Evolutionary conservation across 2,329 filamentous ascomycete species (phyloP).

Genomic region (Teratosphaeria destructans): DNA sequence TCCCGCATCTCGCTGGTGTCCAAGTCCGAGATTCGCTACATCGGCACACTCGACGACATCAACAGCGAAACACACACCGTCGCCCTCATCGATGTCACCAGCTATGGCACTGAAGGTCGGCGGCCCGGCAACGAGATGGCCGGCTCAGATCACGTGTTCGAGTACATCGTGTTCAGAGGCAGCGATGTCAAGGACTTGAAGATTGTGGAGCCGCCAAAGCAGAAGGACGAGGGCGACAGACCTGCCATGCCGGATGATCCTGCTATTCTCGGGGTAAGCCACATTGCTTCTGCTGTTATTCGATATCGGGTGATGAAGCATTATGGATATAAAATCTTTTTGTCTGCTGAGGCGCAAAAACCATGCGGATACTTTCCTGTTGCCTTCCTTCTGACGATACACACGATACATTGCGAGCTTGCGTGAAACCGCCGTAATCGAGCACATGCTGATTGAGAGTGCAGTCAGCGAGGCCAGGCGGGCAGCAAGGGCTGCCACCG

Average conservation of each 20-base stretch:
- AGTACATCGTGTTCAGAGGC: conserved; percentile 96
- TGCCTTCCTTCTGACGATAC: conserved; percentile 94
- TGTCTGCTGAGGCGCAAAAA: conserved; percentile 74
- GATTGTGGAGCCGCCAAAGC: conserved; percentile 61
- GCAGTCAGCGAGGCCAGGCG: conserved; percentile 18
- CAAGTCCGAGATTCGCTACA: conserved; percentile 96
- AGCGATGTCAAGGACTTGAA: conserved; percentile 97
- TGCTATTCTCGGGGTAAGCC: conserved; percentile 92
- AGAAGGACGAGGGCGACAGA: conserved; percentile 56
- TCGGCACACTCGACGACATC: conserved; percentile 93
- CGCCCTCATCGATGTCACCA: conserved; percentile 90
- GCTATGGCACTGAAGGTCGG: conserved; percentile 87
- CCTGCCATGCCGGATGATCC: conserved; percentile 84
- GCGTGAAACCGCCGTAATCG: neutral
- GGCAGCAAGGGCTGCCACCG: conserved; percentile 16
- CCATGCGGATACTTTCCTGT: conserved; percentile 92
- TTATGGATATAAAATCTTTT: conserved; percentile 94
- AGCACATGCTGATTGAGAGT: conserved; percentile 2
- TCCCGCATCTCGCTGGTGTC: conserved; percentile 94
- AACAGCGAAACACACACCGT: conserved; percentile 96
- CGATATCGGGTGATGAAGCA: conserved; percentile 72
- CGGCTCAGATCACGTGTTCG: conserved; percentile 80
- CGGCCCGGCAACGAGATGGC: conserved; percentile 73
- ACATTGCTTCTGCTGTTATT: neutral
- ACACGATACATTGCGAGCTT: conserved; percentile 1